Conservation (phyloP, 1,284 basidiomycete species). For the Cerioporus squamosus region DNA sequence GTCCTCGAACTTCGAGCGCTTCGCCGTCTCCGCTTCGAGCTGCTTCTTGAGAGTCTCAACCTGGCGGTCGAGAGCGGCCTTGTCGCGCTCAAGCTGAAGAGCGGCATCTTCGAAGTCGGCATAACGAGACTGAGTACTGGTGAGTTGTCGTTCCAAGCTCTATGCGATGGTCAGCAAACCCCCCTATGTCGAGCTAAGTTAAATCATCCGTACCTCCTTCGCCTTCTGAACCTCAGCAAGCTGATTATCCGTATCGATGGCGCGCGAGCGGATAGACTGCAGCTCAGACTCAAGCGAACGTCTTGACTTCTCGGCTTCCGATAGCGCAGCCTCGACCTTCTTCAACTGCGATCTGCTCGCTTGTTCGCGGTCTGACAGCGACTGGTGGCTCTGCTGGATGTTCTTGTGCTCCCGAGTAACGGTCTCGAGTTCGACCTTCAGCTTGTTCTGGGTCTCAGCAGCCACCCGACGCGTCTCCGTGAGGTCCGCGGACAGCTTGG, state of each 20-base stretch:
- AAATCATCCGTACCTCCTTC: constrained; percentile 64
- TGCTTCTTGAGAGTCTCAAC: constrained; percentile 71
- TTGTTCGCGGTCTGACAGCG: constrained; percentile 65
- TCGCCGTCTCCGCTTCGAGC: constrained; percentile 70
- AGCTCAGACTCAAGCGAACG: constrained; percentile 79
- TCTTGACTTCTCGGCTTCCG: constrained; percentile 74
- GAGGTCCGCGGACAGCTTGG: constrained; percentile 63
- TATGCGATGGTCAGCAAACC: constrained; percentile 34
- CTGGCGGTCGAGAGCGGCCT: constrained; percentile 75
- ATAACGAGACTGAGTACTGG: constrained; percentile 74
- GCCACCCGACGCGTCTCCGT: constrained; percentile 59
- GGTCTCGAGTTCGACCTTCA: constrained; percentile 71
- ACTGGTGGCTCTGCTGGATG: constrained; percentile 61
- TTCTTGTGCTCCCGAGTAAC: constrained; percentile 58
- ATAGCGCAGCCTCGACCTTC: constrained; percentile 56
- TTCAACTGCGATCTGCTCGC: constrained; percentile 54
- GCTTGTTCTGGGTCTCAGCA: constrained; percentile 67
- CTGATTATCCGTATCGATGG: constrained; percentile 72
- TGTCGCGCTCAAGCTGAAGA: constrained; percentile 83
- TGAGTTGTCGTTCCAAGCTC: constrained; percentile 79
- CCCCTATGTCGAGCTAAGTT: background rate
- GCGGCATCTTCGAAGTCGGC: constrained; percentile 89
- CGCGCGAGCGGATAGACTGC: constrained; percentile 69
- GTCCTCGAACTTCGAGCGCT: constrained; percentile 78
- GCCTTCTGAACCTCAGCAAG: constrained; percentile 64